A percentile compares a stretch with the other conserved stretches of the same genome.
These are phyloP conservation scores for Eucalyptus curtisii DNA, from an alignment of 345 rosid genomes.

Conservation along the genomic window DNA sequence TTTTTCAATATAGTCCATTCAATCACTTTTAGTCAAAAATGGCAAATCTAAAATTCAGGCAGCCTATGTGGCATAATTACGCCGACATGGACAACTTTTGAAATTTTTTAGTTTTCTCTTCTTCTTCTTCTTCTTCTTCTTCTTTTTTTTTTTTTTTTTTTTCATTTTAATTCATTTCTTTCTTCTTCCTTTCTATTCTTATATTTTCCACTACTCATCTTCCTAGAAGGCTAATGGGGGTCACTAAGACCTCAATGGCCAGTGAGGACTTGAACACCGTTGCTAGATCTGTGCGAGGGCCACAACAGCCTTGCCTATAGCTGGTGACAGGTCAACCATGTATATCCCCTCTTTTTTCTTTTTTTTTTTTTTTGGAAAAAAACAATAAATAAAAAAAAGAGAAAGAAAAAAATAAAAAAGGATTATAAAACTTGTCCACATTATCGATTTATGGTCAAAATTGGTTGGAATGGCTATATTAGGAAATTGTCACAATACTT, in stretches of 20 bases:
- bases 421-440: no score
- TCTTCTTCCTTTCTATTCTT: no score
- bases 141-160: no score
- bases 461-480: no score
- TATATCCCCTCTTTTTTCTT: neutral
- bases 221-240: neutral
- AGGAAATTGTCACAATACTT: no score
- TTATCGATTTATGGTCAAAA: no score
- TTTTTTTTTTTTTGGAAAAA: fast-evolving
- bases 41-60: fast-evolving
- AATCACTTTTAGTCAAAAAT: fast-evolving
- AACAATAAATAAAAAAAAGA: fast-evolving
- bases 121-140: no score
- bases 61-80: fast-evolving
- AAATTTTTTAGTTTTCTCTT: no score
- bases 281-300: fast-evolving
- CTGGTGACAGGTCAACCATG: fast-evolving
- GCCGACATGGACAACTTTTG: neutral
- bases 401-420: no score
- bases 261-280: neutral
- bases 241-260: neutral
- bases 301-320: neutral
- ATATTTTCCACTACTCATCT: neutral
- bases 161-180: no score
- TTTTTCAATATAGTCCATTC: fast-evolving